Percentiles rank a stretch among this genome's conserved stretches.
These are phyloP conservation scores for Salvia sclarea DNA, from an alignment of 305 asterid species.

Conservation along the genomic window DNA sequence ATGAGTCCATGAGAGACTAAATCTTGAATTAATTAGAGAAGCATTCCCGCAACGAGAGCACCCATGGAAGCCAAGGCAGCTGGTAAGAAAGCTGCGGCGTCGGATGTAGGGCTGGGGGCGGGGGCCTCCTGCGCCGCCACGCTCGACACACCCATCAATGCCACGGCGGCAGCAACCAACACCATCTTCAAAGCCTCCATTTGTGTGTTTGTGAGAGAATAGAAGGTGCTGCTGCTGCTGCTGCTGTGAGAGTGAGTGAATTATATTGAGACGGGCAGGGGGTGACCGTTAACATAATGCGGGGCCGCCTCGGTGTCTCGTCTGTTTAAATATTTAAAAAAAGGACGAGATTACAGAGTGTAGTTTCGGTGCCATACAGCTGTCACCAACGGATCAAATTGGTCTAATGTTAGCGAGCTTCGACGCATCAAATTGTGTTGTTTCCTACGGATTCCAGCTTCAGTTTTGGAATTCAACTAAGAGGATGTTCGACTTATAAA, in stretches of 20 bases:
- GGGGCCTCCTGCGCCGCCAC: conserved; percentile 40
- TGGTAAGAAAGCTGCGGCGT: conserved; percentile 32
- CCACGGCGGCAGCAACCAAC: conserved; percentile 28
- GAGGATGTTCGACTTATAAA: no score
- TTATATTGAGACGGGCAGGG: neutral
- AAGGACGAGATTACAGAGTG: no score
- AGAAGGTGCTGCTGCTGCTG: no score
- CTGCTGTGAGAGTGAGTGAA: no score
- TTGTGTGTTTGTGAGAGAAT: no score
- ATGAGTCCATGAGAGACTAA: neutral
- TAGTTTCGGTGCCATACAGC: conserved; percentile 9
- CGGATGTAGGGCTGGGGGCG: conserved; percentile 39
- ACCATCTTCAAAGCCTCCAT: conserved; percentile 32
- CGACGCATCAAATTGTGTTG: no score
- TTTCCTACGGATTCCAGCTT: no score
- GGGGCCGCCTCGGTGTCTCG: neutral
- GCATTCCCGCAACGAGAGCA: conserved; percentile 21
- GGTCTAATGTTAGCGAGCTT: no score
- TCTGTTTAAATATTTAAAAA: neutral
- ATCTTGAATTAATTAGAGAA: neutral
- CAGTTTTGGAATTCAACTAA: no score
- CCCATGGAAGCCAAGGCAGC: conserved; percentile 31
- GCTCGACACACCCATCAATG: conserved; percentile 22
- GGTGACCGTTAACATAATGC: neutral
- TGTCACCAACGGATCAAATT: neutral